Conservation (phyloP, 768 basidiomycete genomes). For the Scleroderma bovista region DNA sequence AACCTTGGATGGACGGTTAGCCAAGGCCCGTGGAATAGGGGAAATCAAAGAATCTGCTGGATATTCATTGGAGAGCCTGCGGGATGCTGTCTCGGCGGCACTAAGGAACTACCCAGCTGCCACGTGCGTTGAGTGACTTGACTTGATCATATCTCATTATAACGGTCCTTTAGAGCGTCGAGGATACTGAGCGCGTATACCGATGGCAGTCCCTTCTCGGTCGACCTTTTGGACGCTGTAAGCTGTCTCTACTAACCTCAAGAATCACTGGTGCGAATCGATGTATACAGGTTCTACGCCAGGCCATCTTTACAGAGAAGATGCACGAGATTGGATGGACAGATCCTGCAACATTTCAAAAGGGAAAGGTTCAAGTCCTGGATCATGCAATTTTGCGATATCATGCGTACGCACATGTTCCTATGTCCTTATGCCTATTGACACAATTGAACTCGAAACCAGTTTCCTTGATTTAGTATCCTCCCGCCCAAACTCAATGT, state of each 20-base stretch:
- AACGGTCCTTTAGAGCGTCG: constrained; percentile 23
- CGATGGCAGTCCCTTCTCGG: constrained; percentile 47
- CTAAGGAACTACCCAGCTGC: constrained; percentile 13
- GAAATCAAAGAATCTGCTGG: constrained; percentile 22
- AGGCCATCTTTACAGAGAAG: constrained; percentile 49
- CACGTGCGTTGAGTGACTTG: constrained; percentile 16
- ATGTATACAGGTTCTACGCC: constrained; percentile 44
- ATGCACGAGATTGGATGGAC: constrained; percentile 52
- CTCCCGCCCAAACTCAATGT: constrained; percentile 35
- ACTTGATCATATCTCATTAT: neutral
- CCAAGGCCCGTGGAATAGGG: constrained; percentile 18
- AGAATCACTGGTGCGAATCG: neutral
- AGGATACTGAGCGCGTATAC: constrained; percentile 48
- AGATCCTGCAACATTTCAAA: constrained; percentile 34
- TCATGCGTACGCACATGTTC: constrained; percentile 41
- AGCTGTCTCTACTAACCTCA: constrained; percentile 4
- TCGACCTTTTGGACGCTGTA: constrained; percentile 56
- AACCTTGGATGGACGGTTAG: constrained; percentile 15
- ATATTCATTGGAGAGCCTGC: constrained; percentile 20
- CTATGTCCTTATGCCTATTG: neutral
- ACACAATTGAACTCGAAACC: neutral
- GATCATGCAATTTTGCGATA: constrained; percentile 50
- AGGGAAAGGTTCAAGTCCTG: constrained; percentile 35
- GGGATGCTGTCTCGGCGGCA: constrained; percentile 14
- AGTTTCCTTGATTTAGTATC: constrained; percentile 56